Base-by-base conservation (phyloP, 768 basidiomycete genomes). In the Jaapia argillacea region DNA sequence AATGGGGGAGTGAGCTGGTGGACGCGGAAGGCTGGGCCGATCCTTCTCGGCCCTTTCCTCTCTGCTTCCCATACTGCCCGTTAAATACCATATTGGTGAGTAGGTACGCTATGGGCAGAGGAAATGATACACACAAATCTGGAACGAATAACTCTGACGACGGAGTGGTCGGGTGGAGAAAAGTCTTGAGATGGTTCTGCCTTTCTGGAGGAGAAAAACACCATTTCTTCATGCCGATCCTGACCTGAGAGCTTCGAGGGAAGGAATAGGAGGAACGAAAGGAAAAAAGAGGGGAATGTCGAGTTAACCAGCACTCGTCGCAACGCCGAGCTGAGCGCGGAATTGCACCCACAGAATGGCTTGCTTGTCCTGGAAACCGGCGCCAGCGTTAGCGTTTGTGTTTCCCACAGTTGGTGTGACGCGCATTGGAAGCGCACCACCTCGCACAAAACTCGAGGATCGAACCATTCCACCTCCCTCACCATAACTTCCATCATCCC, bases 151-250 rank as follows among this genome's bases (percentile, higher is more conserved):
- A 63, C 55, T 39, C 50, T 57, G 43, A 56, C 57, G 45, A 56
- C 56, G 22, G 56, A 40, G 26, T 48, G 46, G 35, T 56, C 38
- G 25, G 43, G 42, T 16, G 47, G 13, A 31, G 36, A 38, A 20
- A n/a, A n/a, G n/a, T 10, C 25, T 24, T 56, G 51, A 33, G 52
- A 38, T 13, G 59, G 56, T 41, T 65, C 55, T 41, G 58, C 51
- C 50, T 61, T 61, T 52, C 62, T 50, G 36, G 63, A 63, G 45
- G 64, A 64, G 55, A 67, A 67, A 52, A 67, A 65, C 46, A 62
- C 65, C 65, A 67, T 67, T 35, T 36, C 49, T 33, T 10, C 28
- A 33, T 33, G 28, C 16, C 28, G 28, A 33, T 16, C 10, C 28
- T 16, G 28, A 33, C 10, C 16, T 33, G 10, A 33, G 28, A 10